A percentile compares a stretch with the other conserved stretches of the same genome.
Evolutionary conservation across 2,329 filamentous ascomycete genomes (phyloP).

Genomic region (Alternaria gaisen): DNA sequence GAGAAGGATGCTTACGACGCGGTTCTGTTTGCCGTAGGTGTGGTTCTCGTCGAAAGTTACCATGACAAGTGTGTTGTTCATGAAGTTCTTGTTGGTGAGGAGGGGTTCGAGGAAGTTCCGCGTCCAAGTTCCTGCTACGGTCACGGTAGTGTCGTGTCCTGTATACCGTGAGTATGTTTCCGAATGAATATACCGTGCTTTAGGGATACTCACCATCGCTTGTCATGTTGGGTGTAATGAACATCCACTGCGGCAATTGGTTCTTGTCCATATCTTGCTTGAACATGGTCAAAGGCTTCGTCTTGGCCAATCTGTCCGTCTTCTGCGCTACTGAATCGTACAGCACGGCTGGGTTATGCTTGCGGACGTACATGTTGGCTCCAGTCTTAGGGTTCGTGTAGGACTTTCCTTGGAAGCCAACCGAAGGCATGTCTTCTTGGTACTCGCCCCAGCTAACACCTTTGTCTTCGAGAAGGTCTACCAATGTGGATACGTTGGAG

Average conservation of each 20-base stretch:
- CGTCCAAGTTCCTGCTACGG: conserved; percentile 73
- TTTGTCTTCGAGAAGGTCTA: conserved; percentile 55
- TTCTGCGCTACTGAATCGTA: conserved; percentile 71
- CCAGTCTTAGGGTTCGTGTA: conserved; percentile 70
- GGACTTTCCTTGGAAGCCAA: conserved; percentile 71
- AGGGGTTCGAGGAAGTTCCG: conserved; percentile 74
- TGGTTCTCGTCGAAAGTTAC: conserved; percentile 83
- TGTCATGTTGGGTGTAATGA: conserved; percentile 72
- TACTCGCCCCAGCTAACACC: conserved; percentile 67
- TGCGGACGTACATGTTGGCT: conserved; percentile 80
- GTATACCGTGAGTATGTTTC: conserved; percentile 6
- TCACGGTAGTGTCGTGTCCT: conserved; percentile 74
- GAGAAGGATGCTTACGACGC: conserved; percentile 74
- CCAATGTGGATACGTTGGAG: conserved; percentile 51
- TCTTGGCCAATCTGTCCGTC: conserved; percentile 68
- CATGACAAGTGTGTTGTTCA: conserved; percentile 77
- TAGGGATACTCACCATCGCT: conserved; percentile 63
- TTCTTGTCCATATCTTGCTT: conserved; percentile 50
- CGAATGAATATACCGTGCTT: not conserved
- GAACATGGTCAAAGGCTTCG: conserved; percentile 79
- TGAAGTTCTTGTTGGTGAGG: conserved; percentile 73
- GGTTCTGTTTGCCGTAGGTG: conserved; percentile 72
- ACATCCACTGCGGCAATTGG: conserved; percentile 44
- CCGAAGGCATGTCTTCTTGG: conserved; percentile 78
- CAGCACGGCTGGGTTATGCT: conserved; percentile 75